Evolutionary conservation across 1,284 basidiomycete genomes (phyloP).

Genomic region (Heliocybe sulcata): DNA sequence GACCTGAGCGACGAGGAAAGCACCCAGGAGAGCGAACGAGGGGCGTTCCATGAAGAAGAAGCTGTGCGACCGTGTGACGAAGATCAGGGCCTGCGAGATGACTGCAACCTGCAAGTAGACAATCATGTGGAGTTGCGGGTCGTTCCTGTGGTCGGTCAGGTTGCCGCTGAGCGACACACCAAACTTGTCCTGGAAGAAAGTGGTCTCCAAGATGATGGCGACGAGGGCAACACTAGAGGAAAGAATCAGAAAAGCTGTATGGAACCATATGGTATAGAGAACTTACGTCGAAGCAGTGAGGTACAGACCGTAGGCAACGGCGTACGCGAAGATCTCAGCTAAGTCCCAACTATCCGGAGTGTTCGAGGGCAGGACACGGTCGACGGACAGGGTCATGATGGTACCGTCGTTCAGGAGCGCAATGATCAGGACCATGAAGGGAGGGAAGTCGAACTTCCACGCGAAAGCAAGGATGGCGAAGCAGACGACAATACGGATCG

Average conservation of each 20-base stretch:
- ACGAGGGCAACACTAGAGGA: slow-evolving; percentile 65
- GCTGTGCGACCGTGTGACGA: slow-evolving; percentile 92
- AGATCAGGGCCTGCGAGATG: slow-evolving; percentile 97
- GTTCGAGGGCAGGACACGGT: slow-evolving; percentile 90
- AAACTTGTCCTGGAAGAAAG: slow-evolving; percentile 88
- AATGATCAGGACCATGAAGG: slow-evolving; percentile 99
- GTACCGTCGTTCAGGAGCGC: slow-evolving; percentile 97
- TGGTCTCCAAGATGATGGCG: slow-evolving; percentile 80
- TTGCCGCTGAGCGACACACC: slow-evolving; percentile 53
- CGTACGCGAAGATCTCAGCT: slow-evolving; percentile 93
- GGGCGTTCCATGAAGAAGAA: slow-evolving; percentile 99
- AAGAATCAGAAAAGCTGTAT: slow-evolving; percentile 14
- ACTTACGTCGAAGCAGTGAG: slow-evolving; percentile 84
- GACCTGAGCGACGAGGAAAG: slow-evolving; percentile 91
- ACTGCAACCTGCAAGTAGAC: slow-evolving; percentile 93
- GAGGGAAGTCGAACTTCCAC: slow-evolving; percentile 97
- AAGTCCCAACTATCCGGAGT: slow-evolving; percentile 95
- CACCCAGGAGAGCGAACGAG: slow-evolving; percentile 80
- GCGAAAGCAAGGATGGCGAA: slow-evolving; percentile 94
- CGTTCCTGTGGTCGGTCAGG: slow-evolving; percentile 43
- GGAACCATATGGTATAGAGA: not conserved
- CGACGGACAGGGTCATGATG: slow-evolving; percentile 97
- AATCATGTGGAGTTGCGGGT: slow-evolving; percentile 72
- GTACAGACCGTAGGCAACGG: slow-evolving; percentile 92
- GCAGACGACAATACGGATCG: slow-evolving; percentile 97